phyloP scores from a whole-genome alignment of 768 basidiomycete species.

The Phanerochaete sordida region DNA sequence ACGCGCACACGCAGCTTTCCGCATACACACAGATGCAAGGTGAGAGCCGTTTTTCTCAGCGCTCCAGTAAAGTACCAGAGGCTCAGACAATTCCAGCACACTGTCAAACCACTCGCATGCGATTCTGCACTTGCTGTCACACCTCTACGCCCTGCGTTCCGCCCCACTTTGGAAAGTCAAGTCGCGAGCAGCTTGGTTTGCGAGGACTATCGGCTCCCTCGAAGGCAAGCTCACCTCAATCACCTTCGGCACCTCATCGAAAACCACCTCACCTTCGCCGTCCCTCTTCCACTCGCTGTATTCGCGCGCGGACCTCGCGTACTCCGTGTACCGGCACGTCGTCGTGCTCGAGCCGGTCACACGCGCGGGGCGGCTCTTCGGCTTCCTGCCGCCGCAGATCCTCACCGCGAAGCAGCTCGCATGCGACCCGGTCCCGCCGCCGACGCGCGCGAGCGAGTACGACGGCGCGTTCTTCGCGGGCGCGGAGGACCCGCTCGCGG shows the following conservation, averaged over 20 bases:
- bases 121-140: slow-evolving; percentile 74
- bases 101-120: slow-evolving; percentile 14
- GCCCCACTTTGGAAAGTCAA: slow-evolving; percentile 80
- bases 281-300: slow-evolving; percentile 37
- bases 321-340: slow-evolving; percentile 71
- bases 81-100: background rate
- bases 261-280: slow-evolving; percentile 22
- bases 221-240: slow-evolving; percentile 32
- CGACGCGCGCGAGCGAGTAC: slow-evolving; percentile 55
- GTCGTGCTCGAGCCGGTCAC: slow-evolving; percentile 61
- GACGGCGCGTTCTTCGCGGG: slow-evolving; percentile 73
- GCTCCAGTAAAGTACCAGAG: too few species aligned
- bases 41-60: slow-evolving; percentile 31
- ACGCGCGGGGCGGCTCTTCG: slow-evolving; percentile 45
- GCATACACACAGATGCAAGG: slow-evolving; percentile 66
- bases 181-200: slow-evolving; percentile 61
- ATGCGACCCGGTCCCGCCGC: slow-evolving; percentile 87
- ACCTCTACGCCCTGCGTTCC: slow-evolving; percentile 84
- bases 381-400: slow-evolving; percentile 66
- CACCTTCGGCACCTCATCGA: background rate
- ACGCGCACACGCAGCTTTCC: slow-evolving; percentile 58
- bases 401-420: slow-evolving; percentile 54
- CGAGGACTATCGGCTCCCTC: slow-evolving; percentile 39
- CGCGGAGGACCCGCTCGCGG: slow-evolving; percentile 47
- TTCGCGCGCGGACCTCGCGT: slow-evolving; percentile 35